Conservation (phyloP, 257 asterid species). For the Lithospermum erythrorhizon region DNA sequence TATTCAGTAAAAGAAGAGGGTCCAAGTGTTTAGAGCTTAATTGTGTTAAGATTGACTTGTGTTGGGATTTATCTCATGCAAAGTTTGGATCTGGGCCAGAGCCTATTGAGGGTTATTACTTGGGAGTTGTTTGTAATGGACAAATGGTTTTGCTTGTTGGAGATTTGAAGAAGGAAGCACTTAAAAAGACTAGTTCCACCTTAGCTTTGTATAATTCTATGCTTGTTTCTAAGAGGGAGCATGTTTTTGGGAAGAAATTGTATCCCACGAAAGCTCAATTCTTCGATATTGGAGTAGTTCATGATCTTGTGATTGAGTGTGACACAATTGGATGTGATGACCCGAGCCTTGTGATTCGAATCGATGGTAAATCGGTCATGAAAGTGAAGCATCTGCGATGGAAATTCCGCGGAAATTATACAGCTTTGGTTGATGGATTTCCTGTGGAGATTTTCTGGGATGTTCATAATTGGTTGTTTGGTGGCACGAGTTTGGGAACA, state of each 20-base stretch:
- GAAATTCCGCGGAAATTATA: slow-evolving; percentile 42
- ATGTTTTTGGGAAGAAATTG: slow-evolving; percentile 33
- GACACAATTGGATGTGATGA: slow-evolving; percentile 25
- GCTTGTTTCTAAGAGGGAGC: slow-evolving; percentile 29
- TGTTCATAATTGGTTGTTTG: slow-evolving; percentile 40
- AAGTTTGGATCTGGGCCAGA: slow-evolving; percentile 43
- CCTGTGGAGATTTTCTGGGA: slow-evolving; percentile 37
- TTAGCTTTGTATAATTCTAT: slow-evolving; percentile 24
- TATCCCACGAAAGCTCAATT: slow-evolving; percentile 28
- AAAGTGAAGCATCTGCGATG: slow-evolving; percentile 35
- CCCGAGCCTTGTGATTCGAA: slow-evolving; percentile 28
- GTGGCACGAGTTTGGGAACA: slow-evolving; percentile 15
- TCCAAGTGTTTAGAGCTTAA: slow-evolving; percentile 33
- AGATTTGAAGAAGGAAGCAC: slow-evolving; percentile 35
- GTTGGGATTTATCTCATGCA: slow-evolving; percentile 37
- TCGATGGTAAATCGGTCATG: slow-evolving; percentile 32
- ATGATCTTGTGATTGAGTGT: slow-evolving; percentile 35
- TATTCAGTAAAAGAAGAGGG: slow-evolving; percentile 42
- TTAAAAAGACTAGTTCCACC: slow-evolving; percentile 25
- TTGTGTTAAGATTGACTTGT: slow-evolving; percentile 28
- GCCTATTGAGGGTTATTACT: slow-evolving; percentile 31
- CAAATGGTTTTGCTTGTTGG: slow-evolving; percentile 34
- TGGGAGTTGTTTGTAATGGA: slow-evolving; percentile 29
- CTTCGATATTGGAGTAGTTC: slow-evolving; percentile 22
- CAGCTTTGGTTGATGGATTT: slow-evolving; percentile 33